Percentiles rank a stretch among this genome's conserved stretches.
Evolutionary conservation across 2,329 filamentous ascomycete species (phyloP).

Genomic region (Claviceps digitariae): DNA sequence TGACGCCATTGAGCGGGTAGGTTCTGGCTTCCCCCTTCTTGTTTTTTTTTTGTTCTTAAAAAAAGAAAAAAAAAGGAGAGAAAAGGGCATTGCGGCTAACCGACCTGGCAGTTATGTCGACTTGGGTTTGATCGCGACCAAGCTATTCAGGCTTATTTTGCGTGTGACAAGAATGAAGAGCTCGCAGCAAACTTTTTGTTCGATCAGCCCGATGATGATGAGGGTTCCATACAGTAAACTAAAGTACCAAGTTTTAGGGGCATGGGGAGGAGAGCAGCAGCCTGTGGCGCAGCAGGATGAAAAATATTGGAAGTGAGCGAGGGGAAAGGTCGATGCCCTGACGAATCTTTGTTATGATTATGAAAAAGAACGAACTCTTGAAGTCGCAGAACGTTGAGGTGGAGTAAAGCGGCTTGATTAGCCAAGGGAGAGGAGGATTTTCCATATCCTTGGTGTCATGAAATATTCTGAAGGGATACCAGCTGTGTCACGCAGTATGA

Average conservation of each 20-base stretch:
- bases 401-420: background rate
- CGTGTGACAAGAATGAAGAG: slow-evolving; percentile 99
- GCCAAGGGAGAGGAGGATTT: background rate
- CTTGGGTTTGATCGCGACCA: slow-evolving; percentile 87
- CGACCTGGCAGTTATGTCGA: slow-evolving; percentile 57
- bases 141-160: slow-evolving; percentile 96
- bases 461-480: background rate
- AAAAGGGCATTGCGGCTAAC: background rate
- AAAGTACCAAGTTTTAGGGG: slow-evolving; percentile 10
- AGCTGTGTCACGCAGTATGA: background rate
- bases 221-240: slow-evolving; percentile 36
- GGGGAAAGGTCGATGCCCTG: background rate
- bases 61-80: too few species aligned
- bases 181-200: slow-evolving; percentile 96
- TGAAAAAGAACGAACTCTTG: slow-evolving; percentile 2
- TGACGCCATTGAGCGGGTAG: slow-evolving; percentile 88
- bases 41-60: too few species aligned
- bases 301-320: background rate
- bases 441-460: background rate
- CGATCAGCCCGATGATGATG: slow-evolving; percentile 84
- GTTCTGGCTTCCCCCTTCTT: slow-evolving; percentile 7
- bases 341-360: slow-evolving; percentile 3
- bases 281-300: background rate
- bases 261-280: background rate
- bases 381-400: background rate